A percentile compares a stretch with the other conserved stretches of the same genome.
Evolutionary conservation across 306 rosid species (phyloP).

Genomic region (Rosa lucieae): DNA sequence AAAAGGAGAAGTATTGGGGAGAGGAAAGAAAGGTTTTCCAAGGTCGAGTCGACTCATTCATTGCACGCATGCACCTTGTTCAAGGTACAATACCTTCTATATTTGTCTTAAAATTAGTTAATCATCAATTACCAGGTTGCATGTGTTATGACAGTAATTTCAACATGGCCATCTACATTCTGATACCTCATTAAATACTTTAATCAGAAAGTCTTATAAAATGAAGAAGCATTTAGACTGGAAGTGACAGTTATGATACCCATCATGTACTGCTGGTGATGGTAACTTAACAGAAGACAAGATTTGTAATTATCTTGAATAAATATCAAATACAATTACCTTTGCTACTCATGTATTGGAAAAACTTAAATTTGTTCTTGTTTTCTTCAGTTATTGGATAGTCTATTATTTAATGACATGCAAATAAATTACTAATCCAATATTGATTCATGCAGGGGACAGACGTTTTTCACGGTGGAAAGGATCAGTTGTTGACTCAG

Average conservation of each 20-base stretch:
- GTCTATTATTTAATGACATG: not conserved
- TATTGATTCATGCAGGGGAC: conserved; percentile 64
- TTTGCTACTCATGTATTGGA: not conserved
- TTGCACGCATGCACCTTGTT: conserved; percentile 96
- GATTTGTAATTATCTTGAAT: not conserved
- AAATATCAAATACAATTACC: too few relatives aligned
- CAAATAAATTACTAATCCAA: conserved; percentile 21
- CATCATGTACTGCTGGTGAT: not conserved
- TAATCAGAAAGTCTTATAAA: not conserved
- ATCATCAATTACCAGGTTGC: conserved; percentile 15
- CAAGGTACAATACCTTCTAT: conserved; percentile 62
- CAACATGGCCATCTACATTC: conserved; percentile 12
- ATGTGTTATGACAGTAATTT: conserved; percentile 10
- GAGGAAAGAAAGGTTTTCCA: conserved; percentile 77
- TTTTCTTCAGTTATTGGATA: conserved; percentile 1
- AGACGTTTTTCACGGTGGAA: conserved; percentile 94
- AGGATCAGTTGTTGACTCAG: conserved; percentile 97
- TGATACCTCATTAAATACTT: not conserved
- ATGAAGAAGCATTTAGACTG: not conserved
- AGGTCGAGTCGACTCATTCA: conserved; percentile 84
- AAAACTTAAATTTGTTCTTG: not conserved
- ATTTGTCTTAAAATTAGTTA: conserved; percentile 21
- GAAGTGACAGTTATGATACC: not conserved
- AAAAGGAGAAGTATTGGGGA: conserved; percentile 90
- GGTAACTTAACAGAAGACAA: not conserved